These are phyloP conservation scores for Eucalyptus victrix DNA, from an alignment of 345 rosid species.

Conservation along the genomic window DNA sequence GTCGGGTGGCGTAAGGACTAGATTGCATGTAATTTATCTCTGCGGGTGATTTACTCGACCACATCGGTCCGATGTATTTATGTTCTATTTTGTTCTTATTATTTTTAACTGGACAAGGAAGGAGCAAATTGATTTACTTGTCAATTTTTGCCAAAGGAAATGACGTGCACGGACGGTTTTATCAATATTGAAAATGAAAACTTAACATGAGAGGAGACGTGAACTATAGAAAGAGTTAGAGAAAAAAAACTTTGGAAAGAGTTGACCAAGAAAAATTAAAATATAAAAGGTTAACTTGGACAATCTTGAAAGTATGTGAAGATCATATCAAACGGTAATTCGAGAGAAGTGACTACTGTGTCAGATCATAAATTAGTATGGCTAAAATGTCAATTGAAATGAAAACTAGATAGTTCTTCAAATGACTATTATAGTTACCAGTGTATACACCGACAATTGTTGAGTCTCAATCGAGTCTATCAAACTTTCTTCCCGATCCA, in stretches of 20 bases:
- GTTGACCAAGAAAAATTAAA: not conserved
- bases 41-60: not conserved
- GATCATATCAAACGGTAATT: not conserved
- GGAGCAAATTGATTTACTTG: not conserved
- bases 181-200: not conserved
- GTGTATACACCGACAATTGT: no score
- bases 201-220: not conserved
- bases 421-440: not conserved
- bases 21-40: not conserved
- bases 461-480: not conserved
- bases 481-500: not conserved
- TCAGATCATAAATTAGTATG: rapidly evolving
- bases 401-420: not conserved
- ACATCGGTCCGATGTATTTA: not conserved
- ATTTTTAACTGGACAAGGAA: not conserved
- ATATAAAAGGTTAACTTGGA: rapidly evolving
- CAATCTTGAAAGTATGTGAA: not conserved
- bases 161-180: not conserved
- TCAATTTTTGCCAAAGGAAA: not conserved
- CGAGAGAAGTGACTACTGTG: rapidly evolving
- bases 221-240: not conserved
- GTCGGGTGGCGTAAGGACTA: not conserved
- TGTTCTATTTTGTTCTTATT: not conserved
- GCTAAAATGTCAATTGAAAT: not conserved
- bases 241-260: not conserved